Conservation (phyloP, 129 eudicot species). For the Lactuca sativa region DNA sequence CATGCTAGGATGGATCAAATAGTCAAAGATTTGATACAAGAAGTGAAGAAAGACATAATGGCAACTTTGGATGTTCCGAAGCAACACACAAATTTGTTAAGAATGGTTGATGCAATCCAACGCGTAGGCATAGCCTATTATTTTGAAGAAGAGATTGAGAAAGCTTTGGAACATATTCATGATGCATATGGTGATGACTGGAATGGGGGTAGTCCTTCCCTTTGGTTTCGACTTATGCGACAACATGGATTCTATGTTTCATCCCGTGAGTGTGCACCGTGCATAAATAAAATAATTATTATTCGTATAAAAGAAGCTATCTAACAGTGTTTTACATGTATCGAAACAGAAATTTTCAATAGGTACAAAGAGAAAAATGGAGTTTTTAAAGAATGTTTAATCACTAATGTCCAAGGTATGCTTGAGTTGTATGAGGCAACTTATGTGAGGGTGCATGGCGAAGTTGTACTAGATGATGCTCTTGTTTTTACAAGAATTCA, state of each 20-base stretch:
- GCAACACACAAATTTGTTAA: slow-evolving; percentile 23
- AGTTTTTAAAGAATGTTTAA: slow-evolving; percentile 27
- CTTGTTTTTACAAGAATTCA: slow-evolving; percentile 33
- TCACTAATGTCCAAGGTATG: slow-evolving; percentile 29
- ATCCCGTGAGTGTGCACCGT: slow-evolving; percentile 27
- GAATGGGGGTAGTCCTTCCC: slow-evolving; percentile 25
- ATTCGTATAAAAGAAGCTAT: background rate
- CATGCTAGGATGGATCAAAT: slow-evolving; percentile 1
- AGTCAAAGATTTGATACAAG: slow-evolving; percentile 20
- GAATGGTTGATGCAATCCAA: slow-evolving; percentile 45
- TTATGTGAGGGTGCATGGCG: slow-evolving; percentile 34
- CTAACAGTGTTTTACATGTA: background rate
- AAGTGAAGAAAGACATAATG: slow-evolving; percentile 29
- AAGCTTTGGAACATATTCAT: slow-evolving; percentile 11
- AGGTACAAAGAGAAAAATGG: slow-evolving; percentile 34
- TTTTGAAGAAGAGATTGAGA: slow-evolving; percentile 42
- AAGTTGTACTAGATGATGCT: slow-evolving; percentile 52
- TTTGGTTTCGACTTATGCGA: slow-evolving; percentile 48
- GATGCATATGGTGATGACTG: slow-evolving; percentile 27
- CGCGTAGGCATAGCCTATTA: slow-evolving; percentile 47
- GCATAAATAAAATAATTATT: background rate
- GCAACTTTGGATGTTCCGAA: background rate
- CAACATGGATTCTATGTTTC: slow-evolving; percentile 44
- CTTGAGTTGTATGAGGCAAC: slow-evolving; percentile 55
- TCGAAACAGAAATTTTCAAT: slow-evolving; percentile 39